A percentile compares a stretch with the other conserved stretches of the same genome.
These are phyloP conservation scores for Phaseolus lunatus DNA, from an alignment of 306 rosid species.

Conservation along the genomic window DNA sequence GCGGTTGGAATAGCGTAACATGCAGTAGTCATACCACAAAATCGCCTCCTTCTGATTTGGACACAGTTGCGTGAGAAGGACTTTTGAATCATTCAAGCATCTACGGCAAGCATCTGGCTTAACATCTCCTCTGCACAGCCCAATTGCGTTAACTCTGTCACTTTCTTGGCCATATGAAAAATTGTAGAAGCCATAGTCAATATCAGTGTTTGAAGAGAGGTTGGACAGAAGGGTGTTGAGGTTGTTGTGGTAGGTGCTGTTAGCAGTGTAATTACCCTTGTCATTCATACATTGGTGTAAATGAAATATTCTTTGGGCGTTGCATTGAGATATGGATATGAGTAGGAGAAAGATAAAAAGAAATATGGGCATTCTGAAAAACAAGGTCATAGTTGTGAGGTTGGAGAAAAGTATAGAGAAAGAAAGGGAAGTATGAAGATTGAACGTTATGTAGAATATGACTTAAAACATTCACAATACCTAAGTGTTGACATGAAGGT, in stretches of 20 bases:
- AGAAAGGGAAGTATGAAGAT: too few relatives aligned
- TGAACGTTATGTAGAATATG: too few relatives aligned
- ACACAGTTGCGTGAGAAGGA: conserved; percentile 5
- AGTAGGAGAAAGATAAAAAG: not conserved
- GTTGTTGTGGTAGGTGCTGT: too few relatives aligned
- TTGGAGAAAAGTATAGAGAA: not conserved
- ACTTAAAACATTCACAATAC: too few relatives aligned
- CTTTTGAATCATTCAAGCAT: conserved; percentile 14
- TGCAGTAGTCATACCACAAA: conserved; percentile 9
- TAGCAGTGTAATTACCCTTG: too few relatives aligned
- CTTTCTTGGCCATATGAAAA: conserved; percentile 4
- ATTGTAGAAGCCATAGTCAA: conserved; percentile 24
- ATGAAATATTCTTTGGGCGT: too few relatives aligned
- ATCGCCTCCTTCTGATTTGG: conserved; percentile 26
- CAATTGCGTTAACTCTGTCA: conserved; percentile 6
- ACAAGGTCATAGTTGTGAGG: not conserved
- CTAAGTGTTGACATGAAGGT: too few relatives aligned
- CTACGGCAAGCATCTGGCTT: conserved; percentile 4
- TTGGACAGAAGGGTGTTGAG: too few relatives aligned
- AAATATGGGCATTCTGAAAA: not conserved
- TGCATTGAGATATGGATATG: conserved; percentile 11
- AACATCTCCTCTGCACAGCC: conserved; percentile 21
- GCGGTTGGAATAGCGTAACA: too few relatives aligned
- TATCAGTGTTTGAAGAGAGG: not conserved
- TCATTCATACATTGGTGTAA: too few relatives aligned